A percentile compares a stretch with the other conserved stretches of the same genome.
These are phyloP conservation scores for Emergomyces orientalis DNA, from an alignment of 2,329 filamentous ascomycete species.

Conservation along the genomic window DNA sequence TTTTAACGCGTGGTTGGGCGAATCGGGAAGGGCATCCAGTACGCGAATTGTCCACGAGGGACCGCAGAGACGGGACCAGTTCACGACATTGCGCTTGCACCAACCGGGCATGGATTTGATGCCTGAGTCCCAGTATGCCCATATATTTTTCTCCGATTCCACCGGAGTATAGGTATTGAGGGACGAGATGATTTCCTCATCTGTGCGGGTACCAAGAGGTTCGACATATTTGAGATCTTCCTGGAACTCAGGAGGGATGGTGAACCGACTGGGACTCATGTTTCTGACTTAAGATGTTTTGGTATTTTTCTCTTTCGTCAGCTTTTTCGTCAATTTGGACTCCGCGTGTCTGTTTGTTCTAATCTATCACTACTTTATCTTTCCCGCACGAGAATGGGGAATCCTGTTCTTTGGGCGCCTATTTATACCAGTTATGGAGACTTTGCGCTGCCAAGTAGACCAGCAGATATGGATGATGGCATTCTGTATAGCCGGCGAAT, in stretches of 20 bases:
- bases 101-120: slow-evolving; percentile 13
- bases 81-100: not conserved
- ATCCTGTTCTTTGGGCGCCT: not conserved
- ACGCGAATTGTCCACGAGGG: not conserved
- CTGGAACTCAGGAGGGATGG: not conserved
- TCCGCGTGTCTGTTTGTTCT: not conserved
- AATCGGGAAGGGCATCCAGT: not conserved
- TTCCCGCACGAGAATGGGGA: no score
- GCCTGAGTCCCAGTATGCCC: slow-evolving; percentile 38
- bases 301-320: not conserved
- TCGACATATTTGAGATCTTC: not conserved
- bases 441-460: not conserved
- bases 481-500: not conserved
- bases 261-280: not conserved
- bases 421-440: not conserved
- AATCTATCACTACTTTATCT: not conserved
- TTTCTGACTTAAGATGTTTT: not conserved
- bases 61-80: not conserved
- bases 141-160: slow-evolving; percentile 26
- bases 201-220: not conserved
- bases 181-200: not conserved
- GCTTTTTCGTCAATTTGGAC: not conserved
- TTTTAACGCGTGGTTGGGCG: not conserved
- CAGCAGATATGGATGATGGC: not conserved
- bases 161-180: not conserved